Percentiles rank a stretch among this genome's conserved stretches.
These are phyloP conservation scores for Cerioporus squamosus DNA, from an alignment of 1,284 basidiomycete species.

Conservation along the genomic window DNA sequence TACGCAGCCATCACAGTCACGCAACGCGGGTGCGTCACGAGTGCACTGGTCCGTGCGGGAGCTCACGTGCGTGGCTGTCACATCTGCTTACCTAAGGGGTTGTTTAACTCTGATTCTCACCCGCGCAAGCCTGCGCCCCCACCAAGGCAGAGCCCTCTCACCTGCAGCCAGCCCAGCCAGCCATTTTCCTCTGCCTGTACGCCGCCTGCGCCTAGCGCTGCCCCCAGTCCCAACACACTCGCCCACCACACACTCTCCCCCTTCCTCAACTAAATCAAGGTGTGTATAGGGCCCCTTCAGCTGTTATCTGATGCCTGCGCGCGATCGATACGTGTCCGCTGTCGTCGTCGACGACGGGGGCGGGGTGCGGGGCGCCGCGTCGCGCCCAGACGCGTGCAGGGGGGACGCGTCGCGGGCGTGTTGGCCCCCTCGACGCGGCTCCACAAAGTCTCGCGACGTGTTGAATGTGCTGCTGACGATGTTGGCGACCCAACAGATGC, in stretches of 20 bases:
- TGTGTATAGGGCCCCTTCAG: conserved; percentile 15
- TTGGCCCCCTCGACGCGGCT: conserved; percentile 13
- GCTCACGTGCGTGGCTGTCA: conserved; percentile 25
- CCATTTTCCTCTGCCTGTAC: conserved; percentile 29
- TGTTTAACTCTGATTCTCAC: conserved; percentile 30
- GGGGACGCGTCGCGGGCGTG: conserved; percentile 27
- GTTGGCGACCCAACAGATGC: conserved; percentile 63
- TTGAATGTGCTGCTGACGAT: conserved; percentile 38
- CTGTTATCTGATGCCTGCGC: conserved; percentile 26
- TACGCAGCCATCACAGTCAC: conserved; percentile 19
- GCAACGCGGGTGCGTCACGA: conserved; percentile 23
- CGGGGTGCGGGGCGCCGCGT: conserved; percentile 20
- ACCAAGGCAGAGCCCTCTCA: conserved; percentile 31
- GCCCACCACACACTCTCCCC: conserved; percentile 12
- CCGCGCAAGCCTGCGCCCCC: conserved; percentile 27
- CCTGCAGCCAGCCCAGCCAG: conserved; percentile 27
- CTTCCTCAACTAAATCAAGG: conserved; percentile 20
- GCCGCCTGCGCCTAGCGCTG: conserved; percentile 31
- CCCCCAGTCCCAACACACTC: conserved; percentile 22
- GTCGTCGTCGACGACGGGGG: conserved; percentile 23
- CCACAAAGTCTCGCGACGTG: conserved; percentile 30
- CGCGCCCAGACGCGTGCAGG: conserved; percentile 35
- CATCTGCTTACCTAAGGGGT: conserved; percentile 24
- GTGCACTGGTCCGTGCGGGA: conserved; percentile 26
- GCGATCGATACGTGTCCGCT: conserved; percentile 26